A percentile compares a stretch with the other conserved stretches of the same genome.
Evolutionary conservation across 2,329 filamentous ascomycete species (phyloP).

Genomic region (Pyrenochaeta sp.): DNA sequence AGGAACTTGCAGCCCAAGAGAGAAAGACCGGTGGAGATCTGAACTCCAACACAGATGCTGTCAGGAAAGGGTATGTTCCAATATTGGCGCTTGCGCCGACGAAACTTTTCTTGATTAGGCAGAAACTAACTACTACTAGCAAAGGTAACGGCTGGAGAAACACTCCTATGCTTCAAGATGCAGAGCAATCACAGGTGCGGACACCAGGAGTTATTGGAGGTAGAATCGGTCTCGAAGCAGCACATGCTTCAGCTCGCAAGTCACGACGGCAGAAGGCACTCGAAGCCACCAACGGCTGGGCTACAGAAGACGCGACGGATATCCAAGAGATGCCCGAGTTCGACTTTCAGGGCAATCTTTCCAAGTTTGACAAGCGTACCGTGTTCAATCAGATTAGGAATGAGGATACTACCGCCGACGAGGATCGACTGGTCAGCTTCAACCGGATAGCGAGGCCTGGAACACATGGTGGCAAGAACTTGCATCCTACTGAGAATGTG

Average conservation of each 20-base stretch:
- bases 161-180: slow-evolving; percentile 71
- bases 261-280: slow-evolving; percentile 58
- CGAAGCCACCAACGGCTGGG: slow-evolving; percentile 82
- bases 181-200: slow-evolving; percentile 51
- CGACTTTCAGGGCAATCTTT: slow-evolving; percentile 87
- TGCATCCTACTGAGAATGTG: slow-evolving; percentile 92
- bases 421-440: slow-evolving; percentile 88
- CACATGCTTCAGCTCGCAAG: slow-evolving; percentile 51
- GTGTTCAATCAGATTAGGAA: slow-evolving; percentile 92
- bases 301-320: slow-evolving; percentile 94
- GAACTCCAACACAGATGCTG: slow-evolving; percentile 36
- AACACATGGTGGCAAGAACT: slow-evolving; percentile 78
- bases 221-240: slow-evolving; percentile 47
- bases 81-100: slow-evolving; percentile 26
- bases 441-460: slow-evolving; percentile 70
- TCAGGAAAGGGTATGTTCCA: slow-evolving; percentile 45
- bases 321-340: slow-evolving; percentile 94
- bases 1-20: slow-evolving; percentile 55
- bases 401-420: slow-evolving; percentile 87
- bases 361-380: slow-evolving; percentile 92
- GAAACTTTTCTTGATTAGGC: background rate
- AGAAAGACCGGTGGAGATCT: slow-evolving; percentile 41
- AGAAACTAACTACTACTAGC: slow-evolving; percentile 35
- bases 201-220: slow-evolving; percentile 51
- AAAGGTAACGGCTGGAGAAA: slow-evolving; percentile 73